These are phyloP conservation scores for Aspergillus tamarii DNA, from an alignment of 2,329 filamentous ascomycete species.

Conservation along the genomic window DNA sequence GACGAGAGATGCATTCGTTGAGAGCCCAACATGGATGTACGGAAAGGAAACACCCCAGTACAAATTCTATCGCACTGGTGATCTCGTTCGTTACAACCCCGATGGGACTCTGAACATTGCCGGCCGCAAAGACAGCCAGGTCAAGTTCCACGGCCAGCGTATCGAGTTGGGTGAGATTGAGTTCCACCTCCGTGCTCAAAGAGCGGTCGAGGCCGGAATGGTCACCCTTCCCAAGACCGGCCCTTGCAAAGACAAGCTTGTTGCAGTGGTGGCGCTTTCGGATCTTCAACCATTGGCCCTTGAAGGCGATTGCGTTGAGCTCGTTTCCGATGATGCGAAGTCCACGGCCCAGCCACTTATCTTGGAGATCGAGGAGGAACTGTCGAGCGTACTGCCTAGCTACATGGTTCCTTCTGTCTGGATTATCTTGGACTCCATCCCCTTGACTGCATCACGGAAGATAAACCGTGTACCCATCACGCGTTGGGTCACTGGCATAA, in stretches of 20 bases:
- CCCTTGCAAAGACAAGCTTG: not conserved
- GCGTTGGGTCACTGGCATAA: not conserved
- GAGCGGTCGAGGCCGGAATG: not conserved
- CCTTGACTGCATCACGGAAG: not conserved
- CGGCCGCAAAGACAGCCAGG: slow-evolving; percentile 66
- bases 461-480: not conserved
- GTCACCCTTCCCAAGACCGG: not conserved
- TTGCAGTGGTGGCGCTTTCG: not conserved
- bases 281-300: slow-evolving; percentile 9
- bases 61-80: slow-evolving; percentile 33
- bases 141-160: slow-evolving; percentile 68
- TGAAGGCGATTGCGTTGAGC: not conserved
- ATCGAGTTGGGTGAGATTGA: slow-evolving; percentile 59
- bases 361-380: not conserved
- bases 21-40: slow-evolving; percentile 23
- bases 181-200: not conserved
- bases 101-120: slow-evolving; percentile 44
- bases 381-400: not conserved
- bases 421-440: not conserved
- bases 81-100: slow-evolving; percentile 36
- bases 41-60: not conserved
- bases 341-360: not conserved
- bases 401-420: not conserved
- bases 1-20: slow-evolving; percentile 26
- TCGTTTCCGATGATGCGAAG: not conserved